Conservation (phyloP, 1,284 basidiomycete genomes). For the Ustilago nuda region DNA sequence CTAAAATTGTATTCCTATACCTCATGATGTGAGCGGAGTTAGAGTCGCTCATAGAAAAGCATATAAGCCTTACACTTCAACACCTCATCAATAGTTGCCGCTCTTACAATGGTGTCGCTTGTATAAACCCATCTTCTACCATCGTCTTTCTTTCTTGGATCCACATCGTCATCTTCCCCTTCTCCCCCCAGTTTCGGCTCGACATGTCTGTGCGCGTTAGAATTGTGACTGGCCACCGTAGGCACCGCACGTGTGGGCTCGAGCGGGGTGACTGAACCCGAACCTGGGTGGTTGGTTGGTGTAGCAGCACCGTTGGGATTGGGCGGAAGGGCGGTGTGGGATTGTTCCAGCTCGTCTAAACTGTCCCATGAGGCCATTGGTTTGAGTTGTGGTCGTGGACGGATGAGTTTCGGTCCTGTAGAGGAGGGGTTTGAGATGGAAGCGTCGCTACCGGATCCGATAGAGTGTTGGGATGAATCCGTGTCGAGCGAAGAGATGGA, state of each 20-base stretch:
- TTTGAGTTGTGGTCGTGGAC: slow-evolving; percentile 36
- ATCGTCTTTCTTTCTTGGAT: slow-evolving; percentile 40
- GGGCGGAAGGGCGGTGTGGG: slow-evolving; percentile 7
- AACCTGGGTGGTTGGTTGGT: background rate
- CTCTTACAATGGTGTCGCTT: slow-evolving; percentile 81
- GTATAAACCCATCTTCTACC: slow-evolving; percentile 85
- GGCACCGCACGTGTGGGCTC: slow-evolving; percentile 32
- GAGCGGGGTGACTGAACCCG: slow-evolving; percentile 9
- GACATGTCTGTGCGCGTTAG: slow-evolving; percentile 32
- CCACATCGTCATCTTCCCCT: slow-evolving; percentile 39
- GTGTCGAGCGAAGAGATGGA: slow-evolving; percentile 43
- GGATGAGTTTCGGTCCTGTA: slow-evolving; percentile 26
- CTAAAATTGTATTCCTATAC: slow-evolving; percentile 59
- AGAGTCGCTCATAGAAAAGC: slow-evolving; percentile 81
- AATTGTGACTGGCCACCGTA: slow-evolving; percentile 29
- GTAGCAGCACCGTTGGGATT: slow-evolving; percentile 6
- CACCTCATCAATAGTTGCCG: slow-evolving; percentile 86
- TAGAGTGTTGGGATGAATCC: slow-evolving; percentile 9
- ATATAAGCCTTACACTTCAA: slow-evolving; percentile 89
- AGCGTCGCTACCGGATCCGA: slow-evolving; percentile 15
- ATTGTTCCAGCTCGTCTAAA: slow-evolving; percentile 39
- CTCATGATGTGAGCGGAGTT: too few relatives aligned
- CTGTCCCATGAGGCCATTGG: slow-evolving; percentile 46
- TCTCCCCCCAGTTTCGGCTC: slow-evolving; percentile 2
- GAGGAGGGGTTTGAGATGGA: background rate